These are phyloP conservation scores for Annulohypoxylon bovei DNA, from an alignment of 495 filamentous ascomycete species.

Conservation along the genomic window DNA sequence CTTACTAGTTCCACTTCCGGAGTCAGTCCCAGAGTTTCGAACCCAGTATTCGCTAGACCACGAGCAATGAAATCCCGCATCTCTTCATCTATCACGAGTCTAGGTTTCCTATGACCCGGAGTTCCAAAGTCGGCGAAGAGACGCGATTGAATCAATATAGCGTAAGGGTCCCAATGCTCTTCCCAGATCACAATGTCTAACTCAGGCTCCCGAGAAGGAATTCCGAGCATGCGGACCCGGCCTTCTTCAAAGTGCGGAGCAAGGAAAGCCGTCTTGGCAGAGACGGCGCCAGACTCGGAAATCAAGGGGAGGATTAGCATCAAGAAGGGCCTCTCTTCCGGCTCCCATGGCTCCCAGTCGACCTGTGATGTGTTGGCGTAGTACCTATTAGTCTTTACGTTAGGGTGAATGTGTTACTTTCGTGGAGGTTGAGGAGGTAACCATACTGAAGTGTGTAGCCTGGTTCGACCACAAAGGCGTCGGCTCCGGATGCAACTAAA, in stretches of 20 bases:
- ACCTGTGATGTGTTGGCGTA: conserved; percentile 64
- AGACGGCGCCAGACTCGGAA: conserved; percentile 48
- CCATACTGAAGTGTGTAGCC: conserved; percentile 63
- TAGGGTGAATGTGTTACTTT: neutral
- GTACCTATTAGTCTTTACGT: conserved; percentile 44
- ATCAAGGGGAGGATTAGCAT: conserved; percentile 60
- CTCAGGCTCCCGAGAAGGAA: conserved; percentile 55
- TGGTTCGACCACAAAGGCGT: conserved; percentile 65
- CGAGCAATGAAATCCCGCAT: conserved; percentile 66
- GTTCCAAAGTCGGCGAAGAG: conserved; percentile 29
- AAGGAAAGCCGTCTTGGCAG: conserved; percentile 61
- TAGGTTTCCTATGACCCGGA: conserved; percentile 37
- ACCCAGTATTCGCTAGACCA: conserved; percentile 57
- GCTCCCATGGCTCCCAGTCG: conserved; percentile 69
- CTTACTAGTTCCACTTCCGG: conserved; percentile 60
- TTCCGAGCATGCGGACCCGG: conserved; percentile 60
- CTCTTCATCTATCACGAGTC: conserved; percentile 66
- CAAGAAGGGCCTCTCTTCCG: conserved; percentile 66
- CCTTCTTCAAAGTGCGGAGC: conserved; percentile 65
- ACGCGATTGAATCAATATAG: conserved; percentile 52
- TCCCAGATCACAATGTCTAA: conserved; percentile 63
- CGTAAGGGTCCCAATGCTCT: conserved; percentile 67
- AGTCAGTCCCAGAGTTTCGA: conserved; percentile 57
- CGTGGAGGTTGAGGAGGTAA: neutral
- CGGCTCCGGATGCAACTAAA: conserved; percentile 52